A percentile compares a stretch with the other conserved stretches of the same genome.
phyloP scores from a whole-genome alignment of 768 basidiomycete species.

The Dioszegia aurantiaca region DNA sequence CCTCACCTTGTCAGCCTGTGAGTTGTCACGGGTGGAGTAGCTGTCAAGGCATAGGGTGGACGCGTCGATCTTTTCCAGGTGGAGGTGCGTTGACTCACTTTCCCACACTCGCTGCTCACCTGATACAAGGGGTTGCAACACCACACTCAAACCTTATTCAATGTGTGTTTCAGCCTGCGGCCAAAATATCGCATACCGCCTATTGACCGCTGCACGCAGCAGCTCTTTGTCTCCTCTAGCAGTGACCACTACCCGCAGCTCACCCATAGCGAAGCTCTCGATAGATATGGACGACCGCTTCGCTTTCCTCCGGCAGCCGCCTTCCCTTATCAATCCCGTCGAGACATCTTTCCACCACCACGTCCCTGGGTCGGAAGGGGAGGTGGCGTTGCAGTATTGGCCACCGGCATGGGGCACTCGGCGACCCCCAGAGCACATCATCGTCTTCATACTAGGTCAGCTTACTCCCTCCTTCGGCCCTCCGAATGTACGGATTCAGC shows the following conservation, averaged over 20 bases:
- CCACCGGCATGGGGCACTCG: slow-evolving; percentile 16
- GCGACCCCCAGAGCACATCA: slow-evolving; percentile 28
- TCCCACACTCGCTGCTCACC: not conserved
- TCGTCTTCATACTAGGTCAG: slow-evolving; percentile 40
- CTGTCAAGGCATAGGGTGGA: not conserved
- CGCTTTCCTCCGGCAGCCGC: slow-evolving; percentile 6
- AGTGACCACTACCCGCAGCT: not conserved
- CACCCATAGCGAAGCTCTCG: too few species aligned
- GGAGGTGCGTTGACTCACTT: not conserved
- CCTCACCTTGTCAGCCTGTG: too few species aligned
- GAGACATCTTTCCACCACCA: slow-evolving; percentile 16
- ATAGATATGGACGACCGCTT: slow-evolving; percentile 22
- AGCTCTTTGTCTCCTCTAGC: not conserved
- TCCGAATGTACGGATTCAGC: not conserved
- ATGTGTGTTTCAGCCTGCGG: not conserved
- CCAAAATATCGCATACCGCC: not conserved
- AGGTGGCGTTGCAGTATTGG: slow-evolving; percentile 40
- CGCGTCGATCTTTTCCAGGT: slow-evolving; percentile 2
- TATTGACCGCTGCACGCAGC: not conserved
- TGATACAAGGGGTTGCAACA: not conserved
- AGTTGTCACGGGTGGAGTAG: not conserved
- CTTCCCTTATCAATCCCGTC: not conserved
- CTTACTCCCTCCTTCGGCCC: not conserved
- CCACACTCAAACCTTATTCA: too few species aligned
- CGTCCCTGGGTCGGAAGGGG: slow-evolving; percentile 6